Conservation (phyloP, 2,329 filamentous ascomycete genomes). For the Stagonosporopsis rhizophila region DNA sequence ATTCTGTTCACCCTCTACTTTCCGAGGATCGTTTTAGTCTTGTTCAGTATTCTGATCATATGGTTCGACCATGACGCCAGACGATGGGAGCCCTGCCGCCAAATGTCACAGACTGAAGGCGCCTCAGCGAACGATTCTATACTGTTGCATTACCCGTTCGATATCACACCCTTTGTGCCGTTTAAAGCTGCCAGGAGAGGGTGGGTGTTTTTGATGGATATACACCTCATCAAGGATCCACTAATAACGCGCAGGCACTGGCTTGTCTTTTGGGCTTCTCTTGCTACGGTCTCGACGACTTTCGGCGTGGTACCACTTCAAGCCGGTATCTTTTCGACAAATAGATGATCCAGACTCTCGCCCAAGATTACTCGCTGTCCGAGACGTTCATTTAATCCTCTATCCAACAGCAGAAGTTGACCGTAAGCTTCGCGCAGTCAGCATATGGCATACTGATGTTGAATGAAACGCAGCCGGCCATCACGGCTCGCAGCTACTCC, state of each 20-base stretch:
- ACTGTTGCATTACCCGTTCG: slow-evolving; percentile 61
- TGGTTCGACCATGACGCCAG: slow-evolving; percentile 67
- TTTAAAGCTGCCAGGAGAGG: neutral
- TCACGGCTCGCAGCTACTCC: slow-evolving; percentile 52
- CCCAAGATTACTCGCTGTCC: slow-evolving; percentile 16
- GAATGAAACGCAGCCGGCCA: slow-evolving; percentile 53
- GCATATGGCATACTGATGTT: slow-evolving; percentile 58
- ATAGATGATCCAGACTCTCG: slow-evolving; percentile 26
- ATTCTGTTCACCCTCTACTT: too few relatives aligned
- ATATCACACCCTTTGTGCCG: slow-evolving; percentile 54
- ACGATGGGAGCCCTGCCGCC: slow-evolving; percentile 65
- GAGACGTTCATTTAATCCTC: slow-evolving; percentile 34
- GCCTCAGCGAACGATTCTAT: slow-evolving; percentile 56
- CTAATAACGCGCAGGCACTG: slow-evolving; percentile 54
- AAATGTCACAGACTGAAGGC: slow-evolving; percentile 57
- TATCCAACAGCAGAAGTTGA: slow-evolving; percentile 41
- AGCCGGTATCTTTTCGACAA: slow-evolving; percentile 57
- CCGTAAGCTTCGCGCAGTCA: slow-evolving; percentile 51
- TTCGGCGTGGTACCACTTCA: slow-evolving; percentile 64
- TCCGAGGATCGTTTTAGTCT: too few relatives aligned
- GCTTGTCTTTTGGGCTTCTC: slow-evolving; percentile 57
- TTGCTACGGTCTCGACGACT: slow-evolving; percentile 58
- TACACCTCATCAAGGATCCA: too few relatives aligned
- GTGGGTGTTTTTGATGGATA: neutral
- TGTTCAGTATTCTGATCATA: too few relatives aligned